These are phyloP conservation scores for Jamesozyma hellenica DNA, from an alignment of 805 yeast genomes.

Conservation along the genomic window DNA sequence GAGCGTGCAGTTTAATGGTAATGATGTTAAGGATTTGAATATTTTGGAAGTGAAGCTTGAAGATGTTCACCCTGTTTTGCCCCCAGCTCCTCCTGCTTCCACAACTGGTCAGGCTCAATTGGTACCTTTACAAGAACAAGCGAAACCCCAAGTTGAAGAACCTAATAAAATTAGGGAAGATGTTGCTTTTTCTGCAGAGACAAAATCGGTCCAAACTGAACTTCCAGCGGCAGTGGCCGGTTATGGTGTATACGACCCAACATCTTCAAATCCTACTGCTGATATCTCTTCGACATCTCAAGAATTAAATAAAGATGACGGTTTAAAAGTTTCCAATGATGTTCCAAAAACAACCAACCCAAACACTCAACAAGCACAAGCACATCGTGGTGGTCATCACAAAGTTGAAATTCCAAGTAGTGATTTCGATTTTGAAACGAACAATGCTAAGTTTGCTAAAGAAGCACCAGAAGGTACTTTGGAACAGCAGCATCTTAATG, in stretches of 20 bases:
- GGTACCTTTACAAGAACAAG: neutral
- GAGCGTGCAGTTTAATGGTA: slow-evolving; percentile 76
- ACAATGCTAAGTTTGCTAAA: slow-evolving; percentile 61
- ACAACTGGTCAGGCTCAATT: neutral
- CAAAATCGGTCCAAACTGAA: slow-evolving; percentile 5
- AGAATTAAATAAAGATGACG: neutral
- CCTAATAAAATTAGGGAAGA: neutral
- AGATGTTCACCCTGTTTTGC: slow-evolving; percentile 46
- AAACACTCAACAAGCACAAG: slow-evolving; percentile 1
- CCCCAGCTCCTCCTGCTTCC: slow-evolving; percentile 16
- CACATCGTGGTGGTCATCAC: slow-evolving; percentile 7
- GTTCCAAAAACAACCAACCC: slow-evolving; percentile 2
- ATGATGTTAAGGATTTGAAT: slow-evolving; percentile 81
- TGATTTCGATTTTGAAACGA: slow-evolving; percentile 67
- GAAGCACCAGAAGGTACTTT: slow-evolving; percentile 34
- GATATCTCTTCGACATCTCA: slow-evolving; percentile 5
- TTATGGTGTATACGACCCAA: slow-evolving; percentile 27
- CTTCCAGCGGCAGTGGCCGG: slow-evolving; percentile 30
- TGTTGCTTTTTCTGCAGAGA: slow-evolving; percentile 4
- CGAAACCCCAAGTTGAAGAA: neutral
- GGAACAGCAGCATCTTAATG: slow-evolving; percentile 14
- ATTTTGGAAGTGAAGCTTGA: slow-evolving; percentile 67
- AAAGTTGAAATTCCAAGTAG: slow-evolving; percentile 37
- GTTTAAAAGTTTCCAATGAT: slow-evolving; percentile 1
- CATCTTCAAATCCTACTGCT: slow-evolving; percentile 6